Conservation (phyloP, 768 basidiomycete genomes). For the Pisolithus albus region DNA sequence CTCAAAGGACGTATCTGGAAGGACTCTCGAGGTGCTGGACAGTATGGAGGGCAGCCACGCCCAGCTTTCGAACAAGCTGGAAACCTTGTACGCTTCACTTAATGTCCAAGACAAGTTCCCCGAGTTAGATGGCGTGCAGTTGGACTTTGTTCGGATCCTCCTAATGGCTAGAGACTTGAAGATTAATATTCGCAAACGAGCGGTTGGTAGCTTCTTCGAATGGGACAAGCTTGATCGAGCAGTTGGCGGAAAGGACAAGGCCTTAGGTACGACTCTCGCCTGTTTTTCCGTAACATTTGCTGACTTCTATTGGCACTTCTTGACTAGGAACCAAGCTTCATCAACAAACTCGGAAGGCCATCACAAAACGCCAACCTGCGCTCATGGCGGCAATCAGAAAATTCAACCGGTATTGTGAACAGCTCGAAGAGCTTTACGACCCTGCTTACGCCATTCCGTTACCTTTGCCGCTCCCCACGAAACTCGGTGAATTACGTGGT, state of each 20-base stretch:
- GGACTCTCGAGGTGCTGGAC: constrained; percentile 9
- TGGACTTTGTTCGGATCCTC: constrained; percentile 27
- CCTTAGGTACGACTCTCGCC: constrained; percentile 4
- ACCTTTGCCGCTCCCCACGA: constrained; percentile 26
- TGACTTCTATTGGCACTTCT: no score
- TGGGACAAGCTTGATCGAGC: constrained; percentile 33
- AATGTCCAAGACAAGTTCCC: constrained; percentile 29
- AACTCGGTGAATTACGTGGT: constrained; percentile 14
- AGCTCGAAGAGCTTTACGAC: no score
- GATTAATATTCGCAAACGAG: constrained; percentile 31
- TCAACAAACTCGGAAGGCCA: constrained; percentile 24
- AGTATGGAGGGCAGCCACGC: constrained; percentile 18
- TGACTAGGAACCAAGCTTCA: constrained; percentile 25
- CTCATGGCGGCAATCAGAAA: not conserved
- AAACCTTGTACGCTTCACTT: constrained; percentile 29
- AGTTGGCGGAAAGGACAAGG: constrained; percentile 18
- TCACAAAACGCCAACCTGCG: constrained; percentile 22
- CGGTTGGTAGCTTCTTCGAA: constrained; percentile 31
- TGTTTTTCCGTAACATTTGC: no score
- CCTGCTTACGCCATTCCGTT: constrained; percentile 25
- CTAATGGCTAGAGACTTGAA: constrained; percentile 33
- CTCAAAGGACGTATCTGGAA: no score
- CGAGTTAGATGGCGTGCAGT: constrained; percentile 22
- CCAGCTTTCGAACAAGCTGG: constrained; percentile 17
- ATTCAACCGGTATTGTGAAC: no score